Conservation (phyloP, 768 basidiomycete genomes). For the Boletus barrowsii region DNA sequence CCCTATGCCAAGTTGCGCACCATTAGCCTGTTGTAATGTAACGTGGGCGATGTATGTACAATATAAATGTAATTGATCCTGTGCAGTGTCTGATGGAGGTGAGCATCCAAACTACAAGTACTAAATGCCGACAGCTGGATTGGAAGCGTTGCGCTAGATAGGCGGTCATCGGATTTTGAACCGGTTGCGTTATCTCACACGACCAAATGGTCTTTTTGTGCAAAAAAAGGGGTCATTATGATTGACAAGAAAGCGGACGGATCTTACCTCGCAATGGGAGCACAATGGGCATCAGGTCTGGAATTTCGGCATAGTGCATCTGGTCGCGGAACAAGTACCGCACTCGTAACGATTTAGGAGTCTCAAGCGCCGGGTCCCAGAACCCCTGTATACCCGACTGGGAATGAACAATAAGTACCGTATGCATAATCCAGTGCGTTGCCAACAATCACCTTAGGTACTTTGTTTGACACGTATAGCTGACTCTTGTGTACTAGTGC, state of each 20-base stretch:
- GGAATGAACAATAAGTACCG: constrained; percentile 5
- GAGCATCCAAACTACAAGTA: neutral
- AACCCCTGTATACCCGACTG: constrained; percentile 83
- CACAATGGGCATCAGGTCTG: constrained; percentile 65
- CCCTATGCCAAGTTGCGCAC: constrained; percentile 3
- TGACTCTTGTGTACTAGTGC: constrained; percentile 77
- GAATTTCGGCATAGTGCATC: constrained; percentile 73
- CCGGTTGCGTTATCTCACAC: constrained; percentile 10
- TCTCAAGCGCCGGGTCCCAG: constrained; percentile 78
- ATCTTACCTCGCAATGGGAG: constrained; percentile 71
- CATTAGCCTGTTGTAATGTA: constrained; percentile 16
- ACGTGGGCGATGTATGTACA: constrained; percentile 26
- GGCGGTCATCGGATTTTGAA: neutral
- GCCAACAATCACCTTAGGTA: constrained; percentile 57
- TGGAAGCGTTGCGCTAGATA: constrained; percentile 2
- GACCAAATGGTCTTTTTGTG: constrained; percentile 28
- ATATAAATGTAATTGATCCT: constrained; percentile 25
- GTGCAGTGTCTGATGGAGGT: constrained; percentile 7
- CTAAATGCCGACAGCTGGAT: neutral
- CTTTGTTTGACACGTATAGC: constrained; percentile 70
- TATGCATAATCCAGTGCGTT: neutral
- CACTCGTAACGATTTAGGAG: constrained; percentile 64
- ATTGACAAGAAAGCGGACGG: constrained; percentile 9
- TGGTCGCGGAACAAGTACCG: constrained; percentile 75
- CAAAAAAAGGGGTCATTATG: constrained; percentile 8